phyloP scores from a whole-genome alignment of 2,329 filamentous ascomycete genomes.

The Alternaria consortialis region DNA sequence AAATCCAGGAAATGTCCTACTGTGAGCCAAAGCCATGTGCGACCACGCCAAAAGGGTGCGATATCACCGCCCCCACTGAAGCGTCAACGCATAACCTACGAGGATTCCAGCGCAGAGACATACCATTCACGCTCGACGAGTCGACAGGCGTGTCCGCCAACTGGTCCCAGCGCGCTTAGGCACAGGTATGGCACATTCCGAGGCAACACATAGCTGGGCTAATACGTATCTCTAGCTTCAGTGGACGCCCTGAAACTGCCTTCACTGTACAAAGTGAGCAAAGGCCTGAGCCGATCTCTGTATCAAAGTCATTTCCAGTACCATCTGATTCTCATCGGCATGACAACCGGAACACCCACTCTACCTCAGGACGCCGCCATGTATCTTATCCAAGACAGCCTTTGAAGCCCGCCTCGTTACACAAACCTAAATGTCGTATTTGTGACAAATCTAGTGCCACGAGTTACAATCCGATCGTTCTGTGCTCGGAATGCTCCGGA shows the following conservation, averaged over 20 bases:
- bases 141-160: not conserved
- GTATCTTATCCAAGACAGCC: conserved; percentile 21
- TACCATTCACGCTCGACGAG: not conserved
- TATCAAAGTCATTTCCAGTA: not conserved
- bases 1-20: not conserved
- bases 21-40: not conserved
- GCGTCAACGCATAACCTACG: conserved; percentile 23
- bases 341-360: not conserved
- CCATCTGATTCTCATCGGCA: not conserved
- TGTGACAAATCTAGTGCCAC: conserved; percentile 38
- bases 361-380: not conserved
- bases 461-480: conserved; percentile 39
- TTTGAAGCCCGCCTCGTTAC: conserved; percentile 4
- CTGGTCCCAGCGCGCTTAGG: not conserved
- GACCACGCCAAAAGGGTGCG: conserved; percentile 1
- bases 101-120: not conserved
- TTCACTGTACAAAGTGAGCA: not conserved
- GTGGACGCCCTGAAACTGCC: not conserved
- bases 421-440: conserved; percentile 36
- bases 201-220: not conserved
- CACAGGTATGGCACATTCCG: conserved; percentile 15
- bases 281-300: not conserved
- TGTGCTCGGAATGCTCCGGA: conserved; percentile 45
- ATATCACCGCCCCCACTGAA: conserved; percentile 41
- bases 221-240: not conserved